Conservation (phyloP, 2,329 filamentous ascomycete genomes). For the Colletotrichum agaves region DNA sequence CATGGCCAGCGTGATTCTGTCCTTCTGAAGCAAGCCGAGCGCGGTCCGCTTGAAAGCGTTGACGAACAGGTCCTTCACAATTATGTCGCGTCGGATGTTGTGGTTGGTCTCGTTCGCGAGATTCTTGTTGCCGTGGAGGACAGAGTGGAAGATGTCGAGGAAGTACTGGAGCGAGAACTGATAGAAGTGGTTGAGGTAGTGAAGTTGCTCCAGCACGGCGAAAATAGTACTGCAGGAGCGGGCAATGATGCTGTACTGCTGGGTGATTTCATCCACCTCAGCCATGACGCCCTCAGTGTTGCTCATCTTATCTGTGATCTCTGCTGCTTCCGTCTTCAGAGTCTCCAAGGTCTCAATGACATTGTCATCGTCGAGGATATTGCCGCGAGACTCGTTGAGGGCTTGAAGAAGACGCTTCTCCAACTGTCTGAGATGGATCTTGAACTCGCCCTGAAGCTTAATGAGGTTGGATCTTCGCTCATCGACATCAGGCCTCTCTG, state of each 20-base stretch:
- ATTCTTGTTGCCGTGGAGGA: constrained; percentile 83
- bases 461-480: constrained; percentile 96
- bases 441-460: constrained; percentile 99
- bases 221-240: constrained; percentile 97
- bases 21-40: constrained; percentile 89
- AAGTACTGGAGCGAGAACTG: constrained; percentile 99
- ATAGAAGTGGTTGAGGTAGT: constrained; percentile 99
- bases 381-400: constrained; percentile 95
- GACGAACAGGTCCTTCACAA: constrained; percentile 90
- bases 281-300: constrained; percentile 98
- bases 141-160: constrained; percentile 94
- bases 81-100: constrained; percentile 84
- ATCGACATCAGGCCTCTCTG: constrained; percentile 95
- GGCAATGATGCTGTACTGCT: constrained; percentile 93
- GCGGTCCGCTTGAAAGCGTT: constrained; percentile 95
- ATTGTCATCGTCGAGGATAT: constrained; percentile 97
- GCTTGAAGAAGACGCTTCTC: constrained; percentile 95
- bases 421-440: constrained; percentile 93
- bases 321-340: constrained; percentile 95
- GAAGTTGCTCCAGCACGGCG: constrained; percentile 93
- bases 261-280: constrained; percentile 95
- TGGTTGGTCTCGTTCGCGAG: constrained; percentile 78
- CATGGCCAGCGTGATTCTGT: constrained; percentile 93
- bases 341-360: constrained; percentile 98
- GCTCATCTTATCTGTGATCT: constrained; percentile 95